Evolutionary conservation across 2,329 filamentous ascomycete genomes (phyloP), one percentile per base, ranked within the genome.

Genomic region (Pseudogymnoascus sp.): DNA sequence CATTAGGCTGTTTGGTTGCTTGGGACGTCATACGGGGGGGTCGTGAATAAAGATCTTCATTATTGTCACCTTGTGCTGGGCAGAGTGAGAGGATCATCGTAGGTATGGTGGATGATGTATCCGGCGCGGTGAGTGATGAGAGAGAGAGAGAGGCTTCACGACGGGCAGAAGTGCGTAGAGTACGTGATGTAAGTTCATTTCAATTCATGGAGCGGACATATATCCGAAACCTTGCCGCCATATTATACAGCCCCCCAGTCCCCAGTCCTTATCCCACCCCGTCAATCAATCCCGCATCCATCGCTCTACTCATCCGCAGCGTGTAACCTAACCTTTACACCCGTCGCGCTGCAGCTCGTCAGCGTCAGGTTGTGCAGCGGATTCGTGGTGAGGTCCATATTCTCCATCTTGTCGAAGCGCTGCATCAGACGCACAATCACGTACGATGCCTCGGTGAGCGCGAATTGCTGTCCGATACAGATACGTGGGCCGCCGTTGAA

Each of bases 401-500:
- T 65, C 61, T 74, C 71, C 38, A 74, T 70, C 41, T 60, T 63
- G 14, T 71, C 69, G 60, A 71, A 75, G 33, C 68, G 65, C 59
- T 75, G 74, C 36, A 73, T 61, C 14, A 75, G 61, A 12, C 73
- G 66, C 3, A 72, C 68, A 3, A 71, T 67, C 4, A 72, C 69
- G 59, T 73, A 75, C 1, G 67, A 66, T 3, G 69, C 69, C 63
- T 75, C 73, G 1, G 69, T 72, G 41, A 75, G 66, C 15, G 72
- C 72, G 61, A 74, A 75, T 66, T 75, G 73, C 57, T 75, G 70
- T 18, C 70, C 74, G 18, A 74, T 63, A 57, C 72, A 75, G 37
- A 75, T 72, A 6, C 73, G 68, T 2, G 73, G 70, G 12, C 75
- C 73, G 3, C 72, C 71, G 61, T 75, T 74, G 62, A 76, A 74